A percentile compares a stretch with the other conserved stretches of the same genome.
These are phyloP conservation scores for Melampsora larici-populina DNA, from an alignment of 1,284 basidiomycete genomes.

Conservation along the genomic window DNA sequence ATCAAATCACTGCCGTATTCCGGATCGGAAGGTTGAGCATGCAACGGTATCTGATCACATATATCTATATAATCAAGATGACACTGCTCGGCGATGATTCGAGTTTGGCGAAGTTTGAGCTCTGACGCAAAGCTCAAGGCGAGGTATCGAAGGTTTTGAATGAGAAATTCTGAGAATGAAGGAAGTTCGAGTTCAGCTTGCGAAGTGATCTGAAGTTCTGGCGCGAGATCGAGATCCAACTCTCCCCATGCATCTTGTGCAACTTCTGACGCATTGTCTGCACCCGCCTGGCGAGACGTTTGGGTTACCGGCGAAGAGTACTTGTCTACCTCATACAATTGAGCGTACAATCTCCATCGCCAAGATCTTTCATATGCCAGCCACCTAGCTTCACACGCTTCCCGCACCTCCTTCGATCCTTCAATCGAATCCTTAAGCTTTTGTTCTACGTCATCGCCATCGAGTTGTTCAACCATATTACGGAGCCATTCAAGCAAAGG, in stretches of 20 bases:
- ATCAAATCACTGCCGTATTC: conserved; percentile 39
- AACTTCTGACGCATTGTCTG: neutral
- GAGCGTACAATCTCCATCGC: neutral
- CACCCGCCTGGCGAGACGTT: neutral
- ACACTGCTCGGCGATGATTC: neutral
- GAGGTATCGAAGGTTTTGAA: conserved; percentile 9
- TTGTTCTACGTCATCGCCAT: neutral
- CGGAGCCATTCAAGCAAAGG: neutral
- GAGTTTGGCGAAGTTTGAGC: conserved; percentile 12
- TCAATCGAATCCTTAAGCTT: neutral
- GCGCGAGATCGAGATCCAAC: conserved; percentile 23
- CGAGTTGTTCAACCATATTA: neutral
- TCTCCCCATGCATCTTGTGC: conserved; percentile 19
- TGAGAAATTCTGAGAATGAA: conserved; percentile 23
- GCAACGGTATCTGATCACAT: conserved; percentile 36
- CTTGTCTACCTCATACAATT: neutral
- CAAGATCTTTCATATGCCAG: neutral
- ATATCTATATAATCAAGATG: conserved; percentile 4
- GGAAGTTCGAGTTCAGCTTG: conserved; percentile 2
- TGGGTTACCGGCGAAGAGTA: neutral
- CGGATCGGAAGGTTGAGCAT: conserved; percentile 32
- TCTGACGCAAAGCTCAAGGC: conserved; percentile 37
- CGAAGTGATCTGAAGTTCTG: neutral
- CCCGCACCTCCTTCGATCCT: neutral
- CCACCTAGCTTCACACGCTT: neutral